A percentile compares a stretch with the other conserved stretches of the same genome.
phyloP scores from a whole-genome alignment of 2,329 filamentous ascomycete species.

The Raffaelea arxii region DNA sequence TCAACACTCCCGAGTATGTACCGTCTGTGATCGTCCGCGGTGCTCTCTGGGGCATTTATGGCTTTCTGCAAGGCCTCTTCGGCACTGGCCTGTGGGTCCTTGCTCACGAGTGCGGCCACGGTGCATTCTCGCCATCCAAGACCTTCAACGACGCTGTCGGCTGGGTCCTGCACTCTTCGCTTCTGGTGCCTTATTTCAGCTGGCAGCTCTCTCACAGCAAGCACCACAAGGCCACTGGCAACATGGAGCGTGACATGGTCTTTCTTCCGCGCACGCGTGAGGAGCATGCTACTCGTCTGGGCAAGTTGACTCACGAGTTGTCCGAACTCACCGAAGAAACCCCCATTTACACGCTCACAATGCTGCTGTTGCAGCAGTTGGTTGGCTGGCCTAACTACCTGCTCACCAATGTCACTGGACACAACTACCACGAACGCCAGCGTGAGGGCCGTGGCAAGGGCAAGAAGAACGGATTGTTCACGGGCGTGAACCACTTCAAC shows the following conservation, averaged over 20 bases:
- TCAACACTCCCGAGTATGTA: constrained; percentile 74
- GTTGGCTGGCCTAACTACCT: constrained; percentile 92
- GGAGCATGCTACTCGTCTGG: constrained; percentile 65
- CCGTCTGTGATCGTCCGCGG: constrained; percentile 59
- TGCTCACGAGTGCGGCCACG: constrained; percentile 96
- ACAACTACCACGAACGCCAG: constrained; percentile 89
- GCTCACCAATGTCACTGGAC: constrained; percentile 83
- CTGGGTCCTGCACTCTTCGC: constrained; percentile 79
- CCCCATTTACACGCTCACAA: constrained; percentile 66
- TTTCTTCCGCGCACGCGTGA: constrained; percentile 91
- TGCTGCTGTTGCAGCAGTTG: constrained; percentile 77
- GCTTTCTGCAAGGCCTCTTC: constrained; percentile 82
- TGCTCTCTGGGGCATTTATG: constrained; percentile 55
- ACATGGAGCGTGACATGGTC: constrained; percentile 98
- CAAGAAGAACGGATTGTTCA: constrained; percentile 72
- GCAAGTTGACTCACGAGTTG: constrained; percentile 69
- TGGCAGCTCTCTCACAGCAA: constrained; percentile 99
- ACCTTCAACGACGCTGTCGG: constrained; percentile 83
- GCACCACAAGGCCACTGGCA: constrained; percentile 97
- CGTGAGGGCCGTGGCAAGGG: constrained; percentile 86
- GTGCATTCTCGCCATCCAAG: constrained; percentile 91
- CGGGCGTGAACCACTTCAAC: constrained; percentile 91
- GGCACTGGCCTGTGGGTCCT: constrained; percentile 93
- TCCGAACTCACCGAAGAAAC: constrained; percentile 90
- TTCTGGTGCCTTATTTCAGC: constrained; percentile 91